Conservation (phyloP, 208 protist species). For the Acanthamoeba divionensis region DNA sequence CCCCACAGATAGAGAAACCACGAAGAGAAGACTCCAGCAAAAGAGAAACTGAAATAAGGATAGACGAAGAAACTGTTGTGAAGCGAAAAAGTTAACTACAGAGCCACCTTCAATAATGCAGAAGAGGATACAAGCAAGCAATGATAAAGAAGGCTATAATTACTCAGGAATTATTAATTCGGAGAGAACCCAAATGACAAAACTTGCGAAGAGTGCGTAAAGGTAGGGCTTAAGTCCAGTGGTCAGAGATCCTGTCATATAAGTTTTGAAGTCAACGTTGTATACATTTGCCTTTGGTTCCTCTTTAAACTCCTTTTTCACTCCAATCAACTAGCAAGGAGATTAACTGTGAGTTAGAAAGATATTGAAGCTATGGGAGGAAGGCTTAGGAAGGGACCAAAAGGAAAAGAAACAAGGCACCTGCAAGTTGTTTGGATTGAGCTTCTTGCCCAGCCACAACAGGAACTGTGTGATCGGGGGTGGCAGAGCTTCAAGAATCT, state of each 20-base stretch:
- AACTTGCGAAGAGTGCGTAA: not conserved
- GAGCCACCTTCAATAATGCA: too few species aligned
- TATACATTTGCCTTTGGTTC: not conserved
- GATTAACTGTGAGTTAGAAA: too few species aligned
- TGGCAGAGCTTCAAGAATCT: not conserved
- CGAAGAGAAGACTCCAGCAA: not conserved
- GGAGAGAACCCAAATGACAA: not conserved
- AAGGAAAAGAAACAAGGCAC: too few species aligned
- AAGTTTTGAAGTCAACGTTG: not conserved
- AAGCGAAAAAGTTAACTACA: too few species aligned
- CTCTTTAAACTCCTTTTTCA: conserved; percentile 14
- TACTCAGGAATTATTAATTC: not conserved
- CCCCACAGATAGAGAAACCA: not conserved
- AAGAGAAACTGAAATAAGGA: not conserved
- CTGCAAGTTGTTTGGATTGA: not conserved
- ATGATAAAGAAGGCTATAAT: not conserved
- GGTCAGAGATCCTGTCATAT: not conserved
- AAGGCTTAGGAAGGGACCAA: too few species aligned
- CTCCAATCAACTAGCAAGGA: too few species aligned
- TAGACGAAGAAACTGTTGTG: not conserved
- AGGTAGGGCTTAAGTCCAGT: not conserved
- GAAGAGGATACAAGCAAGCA: not conserved
- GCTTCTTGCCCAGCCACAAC: not conserved
- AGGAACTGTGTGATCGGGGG: not conserved
- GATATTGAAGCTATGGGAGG: too few species aligned